Evolutionary conservation across 805 yeast genomes (phyloP), one percentile per base, ranked within the genome.

Genomic region (Teunomyces lycoperdinae): DNA sequence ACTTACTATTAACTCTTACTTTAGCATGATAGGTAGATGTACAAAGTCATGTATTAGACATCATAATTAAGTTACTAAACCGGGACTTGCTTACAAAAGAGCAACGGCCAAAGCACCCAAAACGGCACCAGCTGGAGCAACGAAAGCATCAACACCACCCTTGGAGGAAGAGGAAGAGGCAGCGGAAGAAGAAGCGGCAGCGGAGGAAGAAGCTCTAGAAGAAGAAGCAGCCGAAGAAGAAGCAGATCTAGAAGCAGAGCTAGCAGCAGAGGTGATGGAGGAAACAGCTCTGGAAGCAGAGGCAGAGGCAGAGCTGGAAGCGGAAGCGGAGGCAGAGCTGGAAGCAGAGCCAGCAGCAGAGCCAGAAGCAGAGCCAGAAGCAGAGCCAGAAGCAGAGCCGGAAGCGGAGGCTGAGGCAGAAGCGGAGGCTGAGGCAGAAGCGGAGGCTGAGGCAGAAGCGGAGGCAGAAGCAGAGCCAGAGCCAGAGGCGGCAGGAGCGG

Each of bases 21-120:
- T 20, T 20, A 20, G 24, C 5, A 20, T 20, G 6, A 20, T 4
- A 20, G 4, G 24, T 13, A 32, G 14, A 13, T 32, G 17, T 26
- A 38, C 6, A 5, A 38, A 14, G 27, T 10, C 29, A 20, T 38
- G n/a, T 38, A 20, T 11, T 38, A 24, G 10, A 20, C 14, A 26
- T 30, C 31, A 14, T 28, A 42, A 13, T 16, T 31, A 16, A 30
- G 13, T 9, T 40, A 29, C 5, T 9, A 13, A 32, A 32, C 17
- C 17, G 2, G 16, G 5, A 7, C 8, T 17, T 16, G 39, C 30
- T 53, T 54, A 67, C 53, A 70, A 55, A 48, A 70, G 58, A 31
- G 69, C 67, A 46, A 69, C 49, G 20, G 70, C 74, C 46, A 58
- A 54, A 8, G 64, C 68, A 13, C 71, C 74, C n/a, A 70, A 29